phyloP scores from a whole-genome alignment of 2,329 filamentous ascomycete species.

The Chrysosporium keratinophilum region DNA sequence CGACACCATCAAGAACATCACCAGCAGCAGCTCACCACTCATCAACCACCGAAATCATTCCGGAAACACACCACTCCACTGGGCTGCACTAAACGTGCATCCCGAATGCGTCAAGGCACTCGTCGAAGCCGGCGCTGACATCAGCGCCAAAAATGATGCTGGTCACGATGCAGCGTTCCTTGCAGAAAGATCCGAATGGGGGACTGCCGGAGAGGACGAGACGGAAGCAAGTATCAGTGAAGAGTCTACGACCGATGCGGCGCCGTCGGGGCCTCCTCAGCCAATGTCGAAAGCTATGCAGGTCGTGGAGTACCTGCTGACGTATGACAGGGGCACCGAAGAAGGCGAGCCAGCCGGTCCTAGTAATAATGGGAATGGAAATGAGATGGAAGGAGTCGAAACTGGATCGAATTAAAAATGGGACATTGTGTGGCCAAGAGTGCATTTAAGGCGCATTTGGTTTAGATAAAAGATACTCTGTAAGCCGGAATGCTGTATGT shows the following conservation, averaged over 20 bases:
- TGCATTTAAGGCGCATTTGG: too few species aligned
- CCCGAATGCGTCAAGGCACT: slow-evolving; percentile 68
- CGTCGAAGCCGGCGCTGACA: slow-evolving; percentile 64
- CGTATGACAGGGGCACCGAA: slow-evolving; percentile 27
- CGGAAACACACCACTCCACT: slow-evolving; percentile 87
- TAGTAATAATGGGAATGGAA: not conserved
- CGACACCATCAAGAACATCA: slow-evolving; percentile 28
- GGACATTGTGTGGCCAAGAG: not conserved
- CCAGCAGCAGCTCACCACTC: slow-evolving; percentile 17
- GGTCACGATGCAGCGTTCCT: slow-evolving; percentile 72
- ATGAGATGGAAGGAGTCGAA: slow-evolving; percentile 7
- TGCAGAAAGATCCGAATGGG: slow-evolving; percentile 59
- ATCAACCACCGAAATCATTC: slow-evolving; percentile 57
- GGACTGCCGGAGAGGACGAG: slow-evolving; percentile 1
- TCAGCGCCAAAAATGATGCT: slow-evolving; percentile 67
- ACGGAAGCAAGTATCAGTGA: slow-evolving; percentile 17
- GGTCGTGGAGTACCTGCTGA: slow-evolving; percentile 36
- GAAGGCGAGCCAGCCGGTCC: not conserved
- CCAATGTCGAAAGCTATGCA: slow-evolving; percentile 30
- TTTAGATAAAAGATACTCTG: too few species aligned
- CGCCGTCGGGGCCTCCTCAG: not conserved
- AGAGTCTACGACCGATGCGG: slow-evolving; percentile 7
- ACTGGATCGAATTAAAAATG: not conserved
- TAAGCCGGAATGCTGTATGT: too few species aligned
- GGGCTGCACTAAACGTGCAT: slow-evolving; percentile 85